phyloP scores from a whole-genome alignment of 306 rosid species.

The Lathyrus tuberosus region DNA sequence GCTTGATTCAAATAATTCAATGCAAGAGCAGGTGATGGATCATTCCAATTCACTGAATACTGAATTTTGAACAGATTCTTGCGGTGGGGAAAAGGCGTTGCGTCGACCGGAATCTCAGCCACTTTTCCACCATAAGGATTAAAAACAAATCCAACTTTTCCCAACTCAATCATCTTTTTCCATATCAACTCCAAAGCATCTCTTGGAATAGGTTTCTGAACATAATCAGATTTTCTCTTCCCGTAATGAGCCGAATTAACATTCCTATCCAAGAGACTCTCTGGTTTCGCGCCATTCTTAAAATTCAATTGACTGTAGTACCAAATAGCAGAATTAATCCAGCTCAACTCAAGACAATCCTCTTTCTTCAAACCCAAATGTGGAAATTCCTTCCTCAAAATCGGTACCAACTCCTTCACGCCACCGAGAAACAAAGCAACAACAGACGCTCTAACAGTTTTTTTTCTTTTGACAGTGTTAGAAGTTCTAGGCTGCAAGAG shows the following conservation, averaged over 20 bases:
- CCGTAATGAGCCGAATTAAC: neutral
- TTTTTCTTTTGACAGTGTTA: constrained; percentile 43
- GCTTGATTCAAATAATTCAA: constrained; percentile 22
- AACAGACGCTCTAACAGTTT: constrained; percentile 49
- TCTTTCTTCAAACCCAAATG: constrained; percentile 53
- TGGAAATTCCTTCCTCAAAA: constrained; percentile 57
- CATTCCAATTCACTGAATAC: constrained; percentile 48
- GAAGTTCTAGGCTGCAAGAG: constrained; percentile 21
- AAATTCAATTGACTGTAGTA: constrained; percentile 6
- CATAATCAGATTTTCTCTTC: constrained; percentile 63
- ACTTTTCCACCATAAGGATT: constrained; percentile 73
- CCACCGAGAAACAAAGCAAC: constrained; percentile 30
- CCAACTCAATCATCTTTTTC: constrained; percentile 62
- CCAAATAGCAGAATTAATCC: constrained; percentile 60
- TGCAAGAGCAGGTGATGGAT: constrained; percentile 19
- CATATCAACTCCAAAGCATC: constrained; percentile 50
- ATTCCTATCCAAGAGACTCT: constrained; percentile 13
- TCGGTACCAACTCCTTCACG: neutral
- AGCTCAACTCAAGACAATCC: constrained; percentile 54
- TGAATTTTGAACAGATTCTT: constrained; percentile 58
- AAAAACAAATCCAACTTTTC: constrained; percentile 35
- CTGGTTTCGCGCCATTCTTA: neutral
- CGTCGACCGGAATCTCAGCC: constrained; percentile 53
- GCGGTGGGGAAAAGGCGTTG: constrained; percentile 64
- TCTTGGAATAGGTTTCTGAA: constrained; percentile 48